Base-by-base conservation (phyloP, 106 monocot genomes). In the Phalaenopsis aphrodite region DNA sequence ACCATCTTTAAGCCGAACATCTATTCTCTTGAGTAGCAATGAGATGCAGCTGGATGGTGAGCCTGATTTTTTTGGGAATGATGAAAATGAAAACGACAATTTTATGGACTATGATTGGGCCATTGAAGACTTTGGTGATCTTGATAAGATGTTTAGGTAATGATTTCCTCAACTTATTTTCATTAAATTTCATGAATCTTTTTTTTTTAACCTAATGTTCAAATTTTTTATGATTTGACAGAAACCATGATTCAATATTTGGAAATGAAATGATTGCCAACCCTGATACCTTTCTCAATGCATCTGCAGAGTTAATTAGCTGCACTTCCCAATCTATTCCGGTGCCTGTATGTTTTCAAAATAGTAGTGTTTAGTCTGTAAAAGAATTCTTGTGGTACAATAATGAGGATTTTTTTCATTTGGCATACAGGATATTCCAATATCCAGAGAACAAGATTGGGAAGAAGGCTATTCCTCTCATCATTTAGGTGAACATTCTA, bases 111-210 rank as follows among this genome's bases (percentile, higher is more conserved):
- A 83, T 74, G 88, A 90, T 82, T 85, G 92, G 92, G 84, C 79
- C 57, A 76, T 87, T 61, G 90, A 86, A 49, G 88, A 90, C 77
- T 85, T 93, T 75, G 88, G 85, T 71, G 92, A 93, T 83, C 77
- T 93, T 83, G 92, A 93, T 77, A 86, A 77, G 9, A 80, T 90
- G 41, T 93, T 93, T 74, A 90, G 89, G 92, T 90, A 90, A 79
- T 37, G 41, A 36, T 65, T n/a, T 47, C 14, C 21, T 45, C 5
- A 48, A 65, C 42, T 42, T 81, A 38, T 55, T 23, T 52, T 76
- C 24, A 18, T 18, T 2, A 49, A n/a, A 48, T 21, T 75, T 46
- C 23, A 24, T 75, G 75, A 23, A 23, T 47, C 10, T 48, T 17
- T 41, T 24, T 48, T 48, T 17, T 41, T 24, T 48, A n/a, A 76